Evolutionary conservation across 352 stramenopile species (phyloP), one percentile per base, ranked within the genome.

Genomic region (Elongisporangium anandrum): DNA sequence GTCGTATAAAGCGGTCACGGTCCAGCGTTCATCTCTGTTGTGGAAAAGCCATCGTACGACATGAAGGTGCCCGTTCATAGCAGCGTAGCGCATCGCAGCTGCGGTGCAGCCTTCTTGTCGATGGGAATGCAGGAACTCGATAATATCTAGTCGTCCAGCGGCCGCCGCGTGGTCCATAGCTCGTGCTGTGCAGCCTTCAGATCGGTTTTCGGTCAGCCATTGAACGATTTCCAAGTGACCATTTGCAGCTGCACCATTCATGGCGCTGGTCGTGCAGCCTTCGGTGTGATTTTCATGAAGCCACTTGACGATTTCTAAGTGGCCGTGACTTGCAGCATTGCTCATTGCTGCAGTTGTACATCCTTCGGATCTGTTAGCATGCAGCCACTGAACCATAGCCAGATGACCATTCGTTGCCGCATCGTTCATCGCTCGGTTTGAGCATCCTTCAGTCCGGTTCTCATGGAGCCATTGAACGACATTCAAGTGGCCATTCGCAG

Each of bases 41-140:
- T 50, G 47, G 3, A 81, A 73, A 4, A 89, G 68, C 72, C 73
- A 91, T 54, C 75, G 52, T 15, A 89, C 62, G 17, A 84, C 68
- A 19, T 77, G 72, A 6, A 89, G 26, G 34, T 84, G 78, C 21
- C 81, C 81, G 8, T 69, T 68, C 13, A 65, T 66, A 0, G 65
- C 72, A 0, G 78, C 78, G 12, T 69, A 61, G 34, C 82, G 70
- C 75, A 86, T 88, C 0, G 73, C 78, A 8, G 66, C 61, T 23
- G 72, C 62, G 12, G 69, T 74, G 22, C 69, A 77, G 2, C 69
- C 66, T 68, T 77, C 69, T 4, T 17, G 57, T 2, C 69, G 59
- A 55, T 72, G 65, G 19, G 21, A 13, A 34, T 74, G 62, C 1
- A 77, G 57, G 57, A 60, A 77, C 19, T 72, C 26, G 7, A 77